Percentiles rank a stretch among this genome's conserved stretches.
These are phyloP conservation scores for Moniliella sp. DNA, from an alignment of 1,284 basidiomycete species.

Conservation along the genomic window DNA sequence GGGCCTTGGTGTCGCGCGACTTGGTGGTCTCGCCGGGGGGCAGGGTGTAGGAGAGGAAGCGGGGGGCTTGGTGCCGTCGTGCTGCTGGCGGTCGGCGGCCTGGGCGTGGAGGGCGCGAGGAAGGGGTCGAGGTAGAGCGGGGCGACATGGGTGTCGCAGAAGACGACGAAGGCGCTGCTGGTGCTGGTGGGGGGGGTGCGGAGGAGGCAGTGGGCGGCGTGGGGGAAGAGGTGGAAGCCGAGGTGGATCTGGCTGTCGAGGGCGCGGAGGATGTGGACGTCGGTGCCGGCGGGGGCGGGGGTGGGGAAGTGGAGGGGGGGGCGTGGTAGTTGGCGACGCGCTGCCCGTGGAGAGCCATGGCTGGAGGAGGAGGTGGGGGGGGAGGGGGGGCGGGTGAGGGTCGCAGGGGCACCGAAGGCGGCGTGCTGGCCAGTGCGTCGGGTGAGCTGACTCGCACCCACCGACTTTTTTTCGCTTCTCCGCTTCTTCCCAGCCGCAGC, in stretches of 20 bases:
- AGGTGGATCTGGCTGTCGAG: constrained; percentile 26
- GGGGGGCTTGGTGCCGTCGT: constrained; percentile 5
- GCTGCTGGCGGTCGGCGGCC: constrained; percentile 33
- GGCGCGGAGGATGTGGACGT: constrained; percentile 23
- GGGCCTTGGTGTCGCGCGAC: constrained; percentile 69
- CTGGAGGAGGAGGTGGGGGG: not conserved
- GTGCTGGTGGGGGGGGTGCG: constrained; percentile 33
- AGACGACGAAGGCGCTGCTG: constrained; percentile 60
- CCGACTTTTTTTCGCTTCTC: not conserved
- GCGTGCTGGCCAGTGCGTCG: not conserved
- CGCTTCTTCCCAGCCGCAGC: not conserved
- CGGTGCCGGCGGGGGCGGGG: constrained; percentile 18
- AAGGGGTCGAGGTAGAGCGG: constrained; percentile 54
- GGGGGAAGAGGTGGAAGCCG: constrained; percentile 28
- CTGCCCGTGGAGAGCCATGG: constrained; percentile 1
- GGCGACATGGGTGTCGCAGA: constrained; percentile 78
- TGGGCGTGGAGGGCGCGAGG: constrained; percentile 34
- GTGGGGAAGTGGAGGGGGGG: not conserved
- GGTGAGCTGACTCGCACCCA: not conserved
- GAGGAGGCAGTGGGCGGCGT: constrained; percentile 46
- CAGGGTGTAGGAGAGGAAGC: constrained; percentile 60
- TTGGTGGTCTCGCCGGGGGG: constrained; percentile 80
- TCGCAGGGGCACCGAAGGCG: not conserved
- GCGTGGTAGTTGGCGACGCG: constrained; percentile 30
- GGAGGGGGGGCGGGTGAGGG: not conserved